These are phyloP conservation scores for Naganishia albida DNA, from an alignment of 1,284 basidiomycete genomes.

Conservation along the genomic window DNA sequence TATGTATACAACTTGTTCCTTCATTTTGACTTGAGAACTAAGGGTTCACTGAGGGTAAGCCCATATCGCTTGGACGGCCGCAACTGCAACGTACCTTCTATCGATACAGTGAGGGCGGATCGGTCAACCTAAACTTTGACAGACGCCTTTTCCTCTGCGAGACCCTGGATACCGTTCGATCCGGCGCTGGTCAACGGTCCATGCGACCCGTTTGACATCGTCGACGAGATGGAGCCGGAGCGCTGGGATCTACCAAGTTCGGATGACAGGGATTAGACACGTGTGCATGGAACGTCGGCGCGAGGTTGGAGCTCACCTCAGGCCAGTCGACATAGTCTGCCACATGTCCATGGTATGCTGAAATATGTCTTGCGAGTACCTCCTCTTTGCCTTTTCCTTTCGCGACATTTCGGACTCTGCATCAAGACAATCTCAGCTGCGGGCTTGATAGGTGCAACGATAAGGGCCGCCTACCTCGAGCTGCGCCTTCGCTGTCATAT, in stretches of 20 bases:
- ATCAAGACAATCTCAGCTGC: neutral
- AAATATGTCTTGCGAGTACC: conserved; percentile 25
- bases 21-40: too few relatives aligned
- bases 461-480: conserved; percentile 3
- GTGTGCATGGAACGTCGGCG: neutral
- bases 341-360: conserved; percentile 26
- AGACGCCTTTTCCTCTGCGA: neutral
- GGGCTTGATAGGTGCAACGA: too few relatives aligned
- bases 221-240: conserved; percentile 20
- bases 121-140: too few relatives aligned
- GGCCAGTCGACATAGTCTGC: neutral
- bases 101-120: conserved; percentile 6
- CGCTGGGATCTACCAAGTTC: conserved; percentile 5
- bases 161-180: neutral
- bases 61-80: too few relatives aligned
- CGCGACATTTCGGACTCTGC: conserved; percentile 15
- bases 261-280: neutral
- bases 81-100: neutral
- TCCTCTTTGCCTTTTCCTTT: conserved; percentile 17
- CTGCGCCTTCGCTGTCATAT: neutral
- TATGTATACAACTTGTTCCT: neutral
- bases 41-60: too few relatives aligned
- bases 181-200: neutral
- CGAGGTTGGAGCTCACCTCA: neutral
- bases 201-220: conserved; percentile 9